These are phyloP conservation scores for Yarrowia divulgata DNA, from an alignment of 805 yeast species.

Conservation along the genomic window DNA sequence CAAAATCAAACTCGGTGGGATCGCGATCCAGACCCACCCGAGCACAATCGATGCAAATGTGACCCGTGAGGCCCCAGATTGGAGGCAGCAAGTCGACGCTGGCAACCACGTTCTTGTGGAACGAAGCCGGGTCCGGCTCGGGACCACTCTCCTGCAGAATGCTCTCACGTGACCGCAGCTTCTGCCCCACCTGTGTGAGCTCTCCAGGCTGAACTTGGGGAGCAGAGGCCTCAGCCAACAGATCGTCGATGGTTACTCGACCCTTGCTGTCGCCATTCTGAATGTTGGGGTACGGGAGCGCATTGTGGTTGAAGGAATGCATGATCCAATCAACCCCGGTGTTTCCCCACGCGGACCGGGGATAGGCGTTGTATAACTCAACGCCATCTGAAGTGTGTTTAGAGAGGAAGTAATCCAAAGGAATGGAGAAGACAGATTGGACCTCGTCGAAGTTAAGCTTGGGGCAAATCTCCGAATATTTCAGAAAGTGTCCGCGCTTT, in stretches of 20 bases:
- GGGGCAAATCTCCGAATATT: constrained; percentile 40
- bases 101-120: constrained; percentile 3
- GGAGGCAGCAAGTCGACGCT: constrained; percentile 20
- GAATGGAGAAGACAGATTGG: constrained; percentile 40
- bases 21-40: constrained; percentile 48
- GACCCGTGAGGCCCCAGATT: constrained; percentile 56
- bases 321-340: constrained; percentile 36
- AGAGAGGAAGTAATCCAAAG: constrained; percentile 25
- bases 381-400: constrained; percentile 8
- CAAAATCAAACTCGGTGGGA: constrained; percentile 44
- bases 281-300: constrained; percentile 17
- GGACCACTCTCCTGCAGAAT: constrained; percentile 9
- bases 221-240: constrained; percentile 14
- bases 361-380: constrained; percentile 16
- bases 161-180: neutral
- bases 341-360: constrained; percentile 16
- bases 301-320: constrained; percentile 35
- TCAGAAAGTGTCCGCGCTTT: neutral
- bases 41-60: constrained; percentile 53
- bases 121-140: constrained; percentile 14
- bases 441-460: constrained; percentile 42
- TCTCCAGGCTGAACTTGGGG: constrained; percentile 28
- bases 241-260: constrained; percentile 19
- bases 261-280: constrained; percentile 11
- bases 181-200: constrained; percentile 1